phyloP scores from a whole-genome alignment of 768 basidiomycete species.

The Infundibulicybe gibba region DNA sequence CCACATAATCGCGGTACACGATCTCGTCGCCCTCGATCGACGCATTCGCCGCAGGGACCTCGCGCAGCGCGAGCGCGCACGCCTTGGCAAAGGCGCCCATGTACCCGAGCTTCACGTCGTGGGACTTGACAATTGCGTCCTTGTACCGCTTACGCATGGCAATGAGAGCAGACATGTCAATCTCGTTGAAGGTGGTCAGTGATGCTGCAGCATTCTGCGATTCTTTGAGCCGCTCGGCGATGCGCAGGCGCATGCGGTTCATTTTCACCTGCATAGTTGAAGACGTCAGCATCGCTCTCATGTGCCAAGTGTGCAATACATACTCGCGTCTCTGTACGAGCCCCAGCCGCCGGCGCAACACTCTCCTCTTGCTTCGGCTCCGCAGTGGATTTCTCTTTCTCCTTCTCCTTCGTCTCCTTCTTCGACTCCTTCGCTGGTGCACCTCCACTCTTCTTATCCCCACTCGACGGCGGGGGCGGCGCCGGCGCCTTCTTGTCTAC shows the following conservation, averaged over 20 bases:
- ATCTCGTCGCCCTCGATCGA: conserved; percentile 93
- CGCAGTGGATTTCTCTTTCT: conserved; percentile 25
- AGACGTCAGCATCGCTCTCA: not conserved
- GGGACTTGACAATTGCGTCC: conserved; percentile 83
- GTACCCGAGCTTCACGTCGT: conserved; percentile 96
- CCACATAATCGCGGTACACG: conserved; percentile 89
- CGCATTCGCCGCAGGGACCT: conserved; percentile 93
- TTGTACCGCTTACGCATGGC: conserved; percentile 94
- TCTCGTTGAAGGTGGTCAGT: conserved; percentile 98
- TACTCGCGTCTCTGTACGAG: conserved; percentile 84
- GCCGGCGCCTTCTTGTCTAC: conserved; percentile 40
- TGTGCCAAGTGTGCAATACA: conserved; percentile 13
- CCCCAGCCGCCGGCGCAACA: conserved; percentile 32
- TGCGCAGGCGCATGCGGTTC: conserved; percentile 97
- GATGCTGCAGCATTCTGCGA: conserved; percentile 97
- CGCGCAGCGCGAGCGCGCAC: conserved; percentile 75
- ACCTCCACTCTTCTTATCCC: conserved; percentile 21
- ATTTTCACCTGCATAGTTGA: conserved; percentile 78
- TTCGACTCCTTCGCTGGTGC: conserved; percentile 24
- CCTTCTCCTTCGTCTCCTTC: conserved; percentile 29
- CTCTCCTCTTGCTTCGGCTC: conserved; percentile 23
- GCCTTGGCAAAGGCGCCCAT: conserved; percentile 97
- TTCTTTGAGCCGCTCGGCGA: conserved; percentile 96
- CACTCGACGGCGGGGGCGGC: conserved; percentile 37
- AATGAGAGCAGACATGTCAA: conserved; percentile 97